Base-by-base conservation (phyloP, 164 flowering plant species). In the Buxus sempervirens region DNA sequence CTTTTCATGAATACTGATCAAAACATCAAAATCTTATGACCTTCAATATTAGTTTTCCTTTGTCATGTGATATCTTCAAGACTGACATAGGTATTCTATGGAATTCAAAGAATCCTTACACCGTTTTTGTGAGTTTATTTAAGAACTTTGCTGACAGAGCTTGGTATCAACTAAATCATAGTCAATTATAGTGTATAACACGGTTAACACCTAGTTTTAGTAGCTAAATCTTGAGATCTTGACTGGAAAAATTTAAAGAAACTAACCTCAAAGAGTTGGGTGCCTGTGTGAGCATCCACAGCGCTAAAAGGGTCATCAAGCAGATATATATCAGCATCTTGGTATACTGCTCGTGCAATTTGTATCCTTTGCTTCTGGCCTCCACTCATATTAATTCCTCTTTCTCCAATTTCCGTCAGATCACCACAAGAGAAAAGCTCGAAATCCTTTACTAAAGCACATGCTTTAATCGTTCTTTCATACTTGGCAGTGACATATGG, bases 261-360 rank as follows among this genome's bases (percentile, higher is more conserved):
- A 58, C 78, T 59, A 19, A 90, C 99, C 88, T 89, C 64, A 75
- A 95, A 92, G 64, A 95, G 87, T 73, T 95, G 94, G 25, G 88
- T 82, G 70, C 98, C 99, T 42, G 99, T 95, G 75, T 95, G 98
- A 70, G 98, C 98, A 85, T 95, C 99, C 60, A 95, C 98, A 22
- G 98, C 99, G 75, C 99, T 95, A 77, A 95, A 95, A 70, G 99
- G 99, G 71, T 95, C 99, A 73, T 95, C 99, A 28, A 95, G 87
- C 57, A 95, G 80, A 78, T 92, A 95, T 61, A 92, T 89, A 74
- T 92, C 99, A 24, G 97, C 98, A 78, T 92, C 96, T 68, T 95
- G 89, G 71, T 92, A 95, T 42, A 88, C 90, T 56, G 98, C 98
- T 38, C 98, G 89, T 23, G 98, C 97, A 48, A 95, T 88, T 69